Conservation (phyloP, 805 yeast genomes). For the Myxozyma udenii region DNA sequence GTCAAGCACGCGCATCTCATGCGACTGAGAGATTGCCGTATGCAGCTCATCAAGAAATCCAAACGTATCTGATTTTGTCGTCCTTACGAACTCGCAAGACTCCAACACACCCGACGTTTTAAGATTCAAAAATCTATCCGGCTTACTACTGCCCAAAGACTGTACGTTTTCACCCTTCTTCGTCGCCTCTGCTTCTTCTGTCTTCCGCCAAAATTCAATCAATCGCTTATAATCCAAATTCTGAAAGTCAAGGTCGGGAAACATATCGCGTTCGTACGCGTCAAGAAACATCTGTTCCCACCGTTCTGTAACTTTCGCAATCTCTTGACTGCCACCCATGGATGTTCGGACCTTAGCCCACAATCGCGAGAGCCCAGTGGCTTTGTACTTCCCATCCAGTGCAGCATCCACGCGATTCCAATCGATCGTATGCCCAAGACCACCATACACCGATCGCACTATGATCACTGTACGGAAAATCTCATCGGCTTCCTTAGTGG, state of each 20-base stretch:
- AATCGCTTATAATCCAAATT: slow-evolving; percentile 52
- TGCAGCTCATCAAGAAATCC: slow-evolving; percentile 23
- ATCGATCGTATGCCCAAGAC: slow-evolving; percentile 55
- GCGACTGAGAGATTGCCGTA: slow-evolving; percentile 9
- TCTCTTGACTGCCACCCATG: slow-evolving; percentile 59
- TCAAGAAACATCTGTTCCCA: slow-evolving; percentile 66
- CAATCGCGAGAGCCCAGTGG: slow-evolving; percentile 49
- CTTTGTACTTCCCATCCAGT: slow-evolving; percentile 43
- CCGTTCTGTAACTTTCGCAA: slow-evolving; percentile 50
- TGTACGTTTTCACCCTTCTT: too few species aligned
- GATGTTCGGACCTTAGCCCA: slow-evolving; percentile 68
- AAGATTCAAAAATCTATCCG: slow-evolving; percentile 8
- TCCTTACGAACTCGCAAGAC: slow-evolving; percentile 44
- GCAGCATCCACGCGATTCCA: slow-evolving; percentile 59
- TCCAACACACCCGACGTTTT: slow-evolving; percentile 1
- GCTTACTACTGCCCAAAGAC: too few species aligned
- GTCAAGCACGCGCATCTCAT: slow-evolving; percentile 8
- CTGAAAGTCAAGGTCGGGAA: slow-evolving; percentile 42
- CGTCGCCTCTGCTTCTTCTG: slow-evolving; percentile 40
- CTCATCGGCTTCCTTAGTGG: slow-evolving; percentile 49
- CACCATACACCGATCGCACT: slow-evolving; percentile 50
- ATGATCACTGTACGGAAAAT: slow-evolving; percentile 66
- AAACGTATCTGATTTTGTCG: background rate
- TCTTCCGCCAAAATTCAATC: slow-evolving; percentile 62
- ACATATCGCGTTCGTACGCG: slow-evolving; percentile 54